These are phyloP conservation scores for Talaromyces atroroseus DNA, from an alignment of 2,329 filamentous ascomycete genomes.

Conservation along the genomic window DNA sequence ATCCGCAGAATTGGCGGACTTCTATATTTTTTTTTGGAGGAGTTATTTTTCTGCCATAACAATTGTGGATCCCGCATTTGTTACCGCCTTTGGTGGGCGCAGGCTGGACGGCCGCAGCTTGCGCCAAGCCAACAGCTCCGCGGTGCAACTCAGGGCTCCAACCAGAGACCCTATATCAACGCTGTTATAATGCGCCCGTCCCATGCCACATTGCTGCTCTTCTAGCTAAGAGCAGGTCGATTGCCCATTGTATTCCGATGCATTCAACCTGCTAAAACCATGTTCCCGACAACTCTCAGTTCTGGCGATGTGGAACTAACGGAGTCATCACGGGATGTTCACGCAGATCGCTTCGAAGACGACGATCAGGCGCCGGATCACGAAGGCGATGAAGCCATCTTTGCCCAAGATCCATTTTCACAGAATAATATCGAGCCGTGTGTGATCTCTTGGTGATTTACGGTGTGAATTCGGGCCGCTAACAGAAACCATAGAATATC, in stretches of 20 bases:
- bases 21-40: conserved; percentile 23
- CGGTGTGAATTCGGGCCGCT: neutral
- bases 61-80: conserved; percentile 7
- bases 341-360: conserved; percentile 16
- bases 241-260: conserved; percentile 8
- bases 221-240: conserved; percentile 3
- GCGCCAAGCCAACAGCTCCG: conserved; percentile 3
- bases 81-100: conserved; percentile 27
- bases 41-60: conserved; percentile 28
- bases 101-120: too few species aligned
- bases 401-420: conserved; percentile 23
- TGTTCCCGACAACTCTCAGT: conserved; percentile 22
- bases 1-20: conserved; percentile 12
- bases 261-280: conserved; percentile 20
- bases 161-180: neutral
- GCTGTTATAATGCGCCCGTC: neutral
- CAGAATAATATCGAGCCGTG: conserved; percentile 33
- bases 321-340: conserved; percentile 11
- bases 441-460: conserved; percentile 12
- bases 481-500: conserved; percentile 26
- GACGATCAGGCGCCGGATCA: conserved; percentile 19
- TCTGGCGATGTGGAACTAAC: conserved; percentile 16
- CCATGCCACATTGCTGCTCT: neutral
- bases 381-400: conserved; percentile 18
- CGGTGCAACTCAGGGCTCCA: neutral